Base-by-base conservation (phyloP, 208 protist genomes). In the Trypanosoma avium region DNA sequence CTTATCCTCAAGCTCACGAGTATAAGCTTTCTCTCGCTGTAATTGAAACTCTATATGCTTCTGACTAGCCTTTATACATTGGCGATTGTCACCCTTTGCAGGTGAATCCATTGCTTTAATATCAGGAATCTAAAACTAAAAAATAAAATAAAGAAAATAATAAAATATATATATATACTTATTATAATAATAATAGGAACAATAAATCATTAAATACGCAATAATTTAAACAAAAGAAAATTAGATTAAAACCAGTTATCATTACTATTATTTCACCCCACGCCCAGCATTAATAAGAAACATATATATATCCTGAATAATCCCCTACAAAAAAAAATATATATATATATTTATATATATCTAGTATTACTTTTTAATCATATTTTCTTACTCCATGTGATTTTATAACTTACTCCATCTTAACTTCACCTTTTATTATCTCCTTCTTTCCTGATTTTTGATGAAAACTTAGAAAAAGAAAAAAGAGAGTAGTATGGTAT, bases 401-500 rank as follows among this genome's bases (percentile, higher is more conserved):
- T 46, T n/a, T 40, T 46, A 24, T 46, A 40, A 3, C n/a, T 21
- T 54, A 46, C 21, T 32, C 12, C 1, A 12, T 38, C 40, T 45
- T 36, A 12, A 36, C 9, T 27, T 19, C 15, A 17, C 19, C 42
- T 33, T 38, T 38, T 49, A 6, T n/a, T n/a, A 3, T 27, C 21
- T 0, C 15, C 21, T 49, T 67, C 26, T 36, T 65, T 19, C n/a
- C 17, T 21, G 57, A 72, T 29, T 71, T 75, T 19, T 52, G 70
- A 67, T 89, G 88, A 76, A 92, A 95, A 50, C 82, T 74, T 36
- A 79, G 66, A 71, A 95, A 95, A 50, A 97, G 84, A 56, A 84
- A 71, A 50, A 97, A 58, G 43, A 97, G 84, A 54, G 78, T 83
- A 66, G 90, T 81, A 75, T 95, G 87, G 74, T 94, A 95, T 59